Percentiles rank a stretch among this genome's conserved stretches.
Evolutionary conservation across 2,329 filamentous ascomycete species (phyloP).

Genomic region (Penicillium sp.): DNA sequence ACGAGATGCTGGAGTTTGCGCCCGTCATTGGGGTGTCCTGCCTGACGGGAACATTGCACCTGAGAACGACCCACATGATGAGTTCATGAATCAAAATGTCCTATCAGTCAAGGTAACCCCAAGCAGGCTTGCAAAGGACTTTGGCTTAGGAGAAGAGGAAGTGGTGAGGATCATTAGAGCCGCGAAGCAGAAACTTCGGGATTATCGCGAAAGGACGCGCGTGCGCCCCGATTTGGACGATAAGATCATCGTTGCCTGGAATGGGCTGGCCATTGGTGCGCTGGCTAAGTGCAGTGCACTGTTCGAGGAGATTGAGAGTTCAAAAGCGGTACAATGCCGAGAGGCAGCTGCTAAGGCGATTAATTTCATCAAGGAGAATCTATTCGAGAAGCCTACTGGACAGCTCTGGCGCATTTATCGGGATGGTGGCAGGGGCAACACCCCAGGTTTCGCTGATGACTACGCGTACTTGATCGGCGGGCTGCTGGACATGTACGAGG

Average conservation of each 20-base stretch:
- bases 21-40: constrained; percentile 73
- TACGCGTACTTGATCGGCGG: constrained; percentile 83
- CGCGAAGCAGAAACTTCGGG: constrained; percentile 59
- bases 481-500: constrained; percentile 72
- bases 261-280: constrained; percentile 75
- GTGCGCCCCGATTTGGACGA: constrained; percentile 71
- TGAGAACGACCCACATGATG: constrained; percentile 78
- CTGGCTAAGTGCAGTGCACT: constrained; percentile 67
- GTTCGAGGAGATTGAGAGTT: constrained; percentile 52
- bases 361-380: constrained; percentile 59
- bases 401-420: constrained; percentile 67
- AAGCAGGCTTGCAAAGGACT: constrained; percentile 62
- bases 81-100: constrained; percentile 90
- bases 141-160: constrained; percentile 61
- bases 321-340: constrained; percentile 54
- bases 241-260: constrained; percentile 80
- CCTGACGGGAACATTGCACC: constrained; percentile 77
- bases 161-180: constrained; percentile 58
- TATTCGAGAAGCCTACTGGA: constrained; percentile 59
- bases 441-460: constrained; percentile 78
- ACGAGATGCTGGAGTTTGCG: constrained; percentile 62
- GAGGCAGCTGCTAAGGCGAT: constrained; percentile 59
- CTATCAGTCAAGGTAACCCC: constrained; percentile 61
- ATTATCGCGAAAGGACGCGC: constrained; percentile 64
- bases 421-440: constrained; percentile 53